Conservation (phyloP, 2,329 filamentous ascomycete species). For the Podosphaera xanthii region DNA sequence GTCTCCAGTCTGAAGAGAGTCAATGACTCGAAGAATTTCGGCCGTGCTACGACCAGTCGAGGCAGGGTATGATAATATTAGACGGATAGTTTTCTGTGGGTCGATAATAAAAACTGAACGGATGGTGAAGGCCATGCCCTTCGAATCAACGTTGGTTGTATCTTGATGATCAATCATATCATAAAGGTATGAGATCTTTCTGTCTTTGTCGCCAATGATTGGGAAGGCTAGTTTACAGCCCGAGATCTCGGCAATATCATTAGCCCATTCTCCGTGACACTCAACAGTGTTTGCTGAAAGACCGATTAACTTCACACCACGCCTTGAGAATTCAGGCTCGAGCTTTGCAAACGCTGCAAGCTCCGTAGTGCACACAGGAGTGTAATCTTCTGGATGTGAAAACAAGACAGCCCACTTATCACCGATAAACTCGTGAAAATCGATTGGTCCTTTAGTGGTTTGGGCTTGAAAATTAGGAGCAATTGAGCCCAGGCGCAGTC, state of each 20-base stretch:
- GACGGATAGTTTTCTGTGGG: slow-evolving; percentile 77
- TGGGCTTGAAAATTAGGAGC: slow-evolving; percentile 72
- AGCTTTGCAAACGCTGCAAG: slow-evolving; percentile 82
- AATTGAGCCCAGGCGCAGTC: slow-evolving; percentile 39
- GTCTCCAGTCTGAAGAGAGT: slow-evolving; percentile 64
- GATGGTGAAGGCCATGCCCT: slow-evolving; percentile 81
- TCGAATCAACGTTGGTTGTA: slow-evolving; percentile 56
- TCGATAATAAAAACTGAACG: slow-evolving; percentile 89
- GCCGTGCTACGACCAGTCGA: slow-evolving; percentile 63
- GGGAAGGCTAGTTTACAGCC: slow-evolving; percentile 49
- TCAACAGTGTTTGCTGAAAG: slow-evolving; percentile 68
- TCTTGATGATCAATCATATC: slow-evolving; percentile 74
- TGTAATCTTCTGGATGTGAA: slow-evolving; percentile 77
- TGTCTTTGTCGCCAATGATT: slow-evolving; percentile 62
- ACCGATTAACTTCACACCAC: slow-evolving; percentile 77
- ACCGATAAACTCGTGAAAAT: slow-evolving; percentile 65
- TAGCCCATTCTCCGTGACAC: slow-evolving; percentile 74
- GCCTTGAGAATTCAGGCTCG: slow-evolving; percentile 67
- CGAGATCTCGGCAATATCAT: slow-evolving; percentile 64
- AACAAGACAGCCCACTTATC: slow-evolving; percentile 65
- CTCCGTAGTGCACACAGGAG: slow-evolving; percentile 88
- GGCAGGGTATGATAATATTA: slow-evolving; percentile 81
- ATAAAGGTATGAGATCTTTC: slow-evolving; percentile 53
- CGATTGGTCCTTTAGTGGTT: slow-evolving; percentile 53
- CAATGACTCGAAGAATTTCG: slow-evolving; percentile 57